Evolutionary conservation across 192 early-diverging fungal species (phyloP).

Genomic region (Coemansia sp.): DNA sequence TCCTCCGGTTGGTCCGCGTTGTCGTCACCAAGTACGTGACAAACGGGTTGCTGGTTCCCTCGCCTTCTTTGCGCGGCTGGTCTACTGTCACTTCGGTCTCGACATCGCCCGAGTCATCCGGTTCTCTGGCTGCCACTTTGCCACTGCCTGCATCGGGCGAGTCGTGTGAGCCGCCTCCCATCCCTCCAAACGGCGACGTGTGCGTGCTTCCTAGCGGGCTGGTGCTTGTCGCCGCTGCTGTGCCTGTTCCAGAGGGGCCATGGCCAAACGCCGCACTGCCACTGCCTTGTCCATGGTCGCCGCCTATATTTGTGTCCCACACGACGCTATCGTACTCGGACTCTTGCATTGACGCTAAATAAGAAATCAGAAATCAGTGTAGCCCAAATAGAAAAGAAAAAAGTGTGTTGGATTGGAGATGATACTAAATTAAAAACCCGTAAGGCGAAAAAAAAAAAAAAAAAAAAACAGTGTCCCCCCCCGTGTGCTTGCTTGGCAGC

Average conservation of each 20-base stretch:
- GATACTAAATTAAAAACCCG: not conserved
- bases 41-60: conserved; percentile 76
- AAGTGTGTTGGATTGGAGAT: not conserved
- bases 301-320: conserved; percentile 45
- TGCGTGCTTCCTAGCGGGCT: conserved; percentile 23
- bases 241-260: not conserved
- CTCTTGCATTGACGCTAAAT: conserved; percentile 28
- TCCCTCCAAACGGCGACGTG: conserved; percentile 25
- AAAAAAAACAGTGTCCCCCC: not conserved
- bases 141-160: conserved; percentile 7
- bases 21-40: conserved; percentile 84
- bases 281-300: conserved; percentile 20
- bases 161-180: conserved; percentile 6
- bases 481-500: not conserved
- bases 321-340: conserved; percentile 52
- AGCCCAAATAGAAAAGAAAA: not conserved
- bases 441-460: too few relatives aligned
- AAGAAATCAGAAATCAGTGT: not conserved
- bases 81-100: conserved; percentile 61
- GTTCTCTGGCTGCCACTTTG: not conserved
- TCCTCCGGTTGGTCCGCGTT: conserved; percentile 20
- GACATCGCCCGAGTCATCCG: conserved; percentile 10
- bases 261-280: not conserved
- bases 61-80: conserved; percentile 87
- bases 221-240: not conserved